phyloP scores from a whole-genome alignment of 495 filamentous ascomycete species.

The Peziza echinospora region DNA sequence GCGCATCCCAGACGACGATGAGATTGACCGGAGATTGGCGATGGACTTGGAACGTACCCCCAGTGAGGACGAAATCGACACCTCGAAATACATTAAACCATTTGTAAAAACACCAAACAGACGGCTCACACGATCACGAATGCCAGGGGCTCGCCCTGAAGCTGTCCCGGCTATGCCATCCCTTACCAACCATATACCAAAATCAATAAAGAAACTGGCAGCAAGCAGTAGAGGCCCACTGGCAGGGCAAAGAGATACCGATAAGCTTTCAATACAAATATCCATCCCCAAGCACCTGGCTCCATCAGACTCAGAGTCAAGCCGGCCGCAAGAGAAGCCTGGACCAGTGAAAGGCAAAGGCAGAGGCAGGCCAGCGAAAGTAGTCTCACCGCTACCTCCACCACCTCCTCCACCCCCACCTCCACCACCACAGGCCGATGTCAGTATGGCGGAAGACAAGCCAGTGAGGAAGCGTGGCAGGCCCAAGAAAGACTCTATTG shows the following conservation, averaged over 20 bases:
- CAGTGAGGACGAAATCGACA: constrained; percentile 33
- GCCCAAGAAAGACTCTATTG: background rate
- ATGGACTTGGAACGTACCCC: constrained; percentile 41
- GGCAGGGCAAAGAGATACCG: constrained; percentile 8
- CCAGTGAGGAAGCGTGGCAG: background rate
- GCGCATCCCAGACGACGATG: constrained; percentile 32
- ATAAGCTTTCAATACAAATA: constrained; percentile 11
- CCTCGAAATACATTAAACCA: constrained; percentile 9
- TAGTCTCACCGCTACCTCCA: constrained; percentile 1
- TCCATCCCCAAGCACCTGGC: constrained; percentile 11
- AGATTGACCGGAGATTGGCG: constrained; percentile 45
- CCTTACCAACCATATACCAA: constrained; percentile 5
- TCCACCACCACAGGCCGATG: background rate
- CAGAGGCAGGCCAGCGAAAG: constrained; percentile 3
- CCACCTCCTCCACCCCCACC: background rate
- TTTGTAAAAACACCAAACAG: constrained; percentile 13
- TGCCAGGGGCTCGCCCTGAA: constrained; percentile 5
- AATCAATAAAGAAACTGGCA: background rate
- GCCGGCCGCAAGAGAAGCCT: no score
- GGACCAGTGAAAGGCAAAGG: constrained; percentile 6
- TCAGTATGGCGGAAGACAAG: background rate
- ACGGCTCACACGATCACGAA: constrained; percentile 12
- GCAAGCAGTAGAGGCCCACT: constrained; percentile 2
- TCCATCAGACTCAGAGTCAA: background rate
- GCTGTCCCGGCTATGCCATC: constrained; percentile 5